Percentiles rank a stretch among this genome's conserved stretches.
These are phyloP conservation scores for Termitomyces sp. DNA, from an alignment of 768 basidiomycete species.

Conservation along the genomic window DNA sequence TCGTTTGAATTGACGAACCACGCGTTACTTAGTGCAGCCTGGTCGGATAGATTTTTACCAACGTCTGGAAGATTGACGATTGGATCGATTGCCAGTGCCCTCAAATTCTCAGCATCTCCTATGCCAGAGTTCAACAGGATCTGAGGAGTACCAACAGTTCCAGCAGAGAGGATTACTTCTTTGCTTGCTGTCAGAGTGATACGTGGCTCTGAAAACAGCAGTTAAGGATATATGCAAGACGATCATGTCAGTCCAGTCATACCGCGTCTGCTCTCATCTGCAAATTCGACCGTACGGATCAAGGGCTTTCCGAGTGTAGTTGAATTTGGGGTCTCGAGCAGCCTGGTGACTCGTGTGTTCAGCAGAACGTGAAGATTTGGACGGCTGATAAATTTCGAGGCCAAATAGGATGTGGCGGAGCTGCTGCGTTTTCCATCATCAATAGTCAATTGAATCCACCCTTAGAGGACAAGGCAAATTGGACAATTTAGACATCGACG, in stretches of 20 bases:
- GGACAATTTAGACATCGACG: not conserved
- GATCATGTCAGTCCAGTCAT: not conserved
- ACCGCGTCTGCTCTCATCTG: not conserved
- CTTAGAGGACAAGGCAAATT: constrained; percentile 3
- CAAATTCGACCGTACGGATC: constrained; percentile 4
- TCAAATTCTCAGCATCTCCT: constrained; percentile 20
- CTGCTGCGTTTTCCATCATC: constrained; percentile 10
- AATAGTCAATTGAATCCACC: constrained; percentile 13
- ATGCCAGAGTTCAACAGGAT: constrained; percentile 34
- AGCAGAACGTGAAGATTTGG: constrained; percentile 25
- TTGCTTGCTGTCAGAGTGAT: constrained; percentile 10
- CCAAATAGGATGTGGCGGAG: constrained; percentile 10
- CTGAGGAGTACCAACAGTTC: constrained; percentile 29
- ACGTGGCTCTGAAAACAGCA: not conserved
- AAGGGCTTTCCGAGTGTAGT: not conserved
- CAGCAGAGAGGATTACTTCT: too few relatives aligned
- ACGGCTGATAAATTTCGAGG: constrained; percentile 17
- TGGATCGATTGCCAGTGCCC: constrained; percentile 17
- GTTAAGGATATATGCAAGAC: not conserved
- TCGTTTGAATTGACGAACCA: constrained; percentile 26
- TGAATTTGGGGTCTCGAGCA: constrained; percentile 9
- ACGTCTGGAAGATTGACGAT: constrained; percentile 24
- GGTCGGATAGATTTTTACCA: constrained; percentile 26
- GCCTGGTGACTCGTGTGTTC: constrained; percentile 20
- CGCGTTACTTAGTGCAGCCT: constrained; percentile 16